Evolutionary conservation across 1,284 basidiomycete species (phyloP), one percentile per base, ranked within the genome.

Genomic region (Apiotrichum porosum): DNA sequence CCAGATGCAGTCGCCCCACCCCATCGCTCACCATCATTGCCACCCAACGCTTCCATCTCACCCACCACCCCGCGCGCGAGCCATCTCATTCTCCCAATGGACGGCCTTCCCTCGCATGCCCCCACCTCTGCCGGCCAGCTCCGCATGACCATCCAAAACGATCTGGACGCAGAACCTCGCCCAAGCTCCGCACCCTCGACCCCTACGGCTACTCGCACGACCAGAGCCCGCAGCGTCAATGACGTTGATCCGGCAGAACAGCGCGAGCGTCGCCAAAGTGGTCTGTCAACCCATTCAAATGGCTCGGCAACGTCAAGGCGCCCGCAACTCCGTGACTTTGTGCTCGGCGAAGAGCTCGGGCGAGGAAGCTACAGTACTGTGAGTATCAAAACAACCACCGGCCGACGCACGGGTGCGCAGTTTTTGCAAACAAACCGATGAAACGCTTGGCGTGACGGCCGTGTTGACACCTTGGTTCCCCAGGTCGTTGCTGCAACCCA

Each of bases 301-400:
- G 48, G 49, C 21, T 42, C 49, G n/a, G 37, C 46, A 1, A 40
- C 51, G 18, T 42, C 55, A 6, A 51, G 45, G 45, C 57, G 65
- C 52, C 57, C 63, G 22, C 56, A 57, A 24, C 31, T 60, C 14
- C 54, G 61, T 35, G 71, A 74, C 56, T 73, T 65, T 52, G 52
- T 66, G 10, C 56, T 74, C 24, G 72, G 70, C 9, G 69, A 74
- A 32, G 72, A 72, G 47, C 55, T 75, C 14, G 73, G 73, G 5
- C 53, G 66, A 18, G 73, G 73, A 6, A 69, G 67, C 47, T 75
- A 74, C 52, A 72, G 69, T 48, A 73, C 71, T 1, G 73, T 74
- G 33, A 52, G 64, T 59, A n/a, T 19, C 22, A 28, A 28, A 6
- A 28, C 26, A 28, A 28, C 6, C 26, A 14, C 6, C 12, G 36